Conservation (phyloP, 345 rosid species). For the Hirschfeldia incana region DNA sequence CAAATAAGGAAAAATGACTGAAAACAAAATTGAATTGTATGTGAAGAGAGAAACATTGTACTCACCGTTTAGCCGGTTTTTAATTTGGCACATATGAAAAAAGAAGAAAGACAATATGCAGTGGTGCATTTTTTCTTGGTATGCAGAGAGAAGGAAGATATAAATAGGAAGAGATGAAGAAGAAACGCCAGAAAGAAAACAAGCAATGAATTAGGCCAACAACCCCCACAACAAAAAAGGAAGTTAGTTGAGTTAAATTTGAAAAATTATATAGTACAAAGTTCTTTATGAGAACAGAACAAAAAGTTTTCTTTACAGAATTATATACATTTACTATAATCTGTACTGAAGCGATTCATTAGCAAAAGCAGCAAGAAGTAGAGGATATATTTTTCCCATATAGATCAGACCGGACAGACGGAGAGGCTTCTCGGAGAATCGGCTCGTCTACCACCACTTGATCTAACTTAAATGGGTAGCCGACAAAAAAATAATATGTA, state of each 20-base stretch:
- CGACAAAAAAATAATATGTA: too few species aligned
- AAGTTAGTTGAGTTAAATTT: constrained; percentile 55
- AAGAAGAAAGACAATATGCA: constrained; percentile 26
- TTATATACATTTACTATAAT: too few species aligned
- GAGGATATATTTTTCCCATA: too few species aligned
- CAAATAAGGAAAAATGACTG: constrained; percentile 4
- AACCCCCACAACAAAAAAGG: constrained; percentile 63
- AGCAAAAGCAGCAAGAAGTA: too few species aligned
- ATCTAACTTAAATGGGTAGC: too few species aligned
- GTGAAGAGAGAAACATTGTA: background rate
- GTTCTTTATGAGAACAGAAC: too few species aligned
- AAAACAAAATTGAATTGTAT: background rate
- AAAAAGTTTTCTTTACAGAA: background rate
- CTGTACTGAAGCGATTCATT: too few species aligned
- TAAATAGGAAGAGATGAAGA: constrained; percentile 37
- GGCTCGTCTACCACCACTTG: too few species aligned
- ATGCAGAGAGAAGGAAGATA: constrained; percentile 25
- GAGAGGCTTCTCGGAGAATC: too few species aligned
- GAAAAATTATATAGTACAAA: background rate
- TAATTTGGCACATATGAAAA: background rate
- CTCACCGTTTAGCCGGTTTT: constrained; percentile 11
- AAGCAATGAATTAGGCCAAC: constrained; percentile 72
- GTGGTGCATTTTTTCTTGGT: constrained; percentile 10
- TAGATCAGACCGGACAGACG: too few species aligned
- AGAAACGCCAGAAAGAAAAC: constrained; percentile 26